Evolutionary conservation across 2,329 filamentous ascomycete species (phyloP), one percentile per base, ranked within the genome.

Genomic region (Pseudogymnoascus sp.): DNA sequence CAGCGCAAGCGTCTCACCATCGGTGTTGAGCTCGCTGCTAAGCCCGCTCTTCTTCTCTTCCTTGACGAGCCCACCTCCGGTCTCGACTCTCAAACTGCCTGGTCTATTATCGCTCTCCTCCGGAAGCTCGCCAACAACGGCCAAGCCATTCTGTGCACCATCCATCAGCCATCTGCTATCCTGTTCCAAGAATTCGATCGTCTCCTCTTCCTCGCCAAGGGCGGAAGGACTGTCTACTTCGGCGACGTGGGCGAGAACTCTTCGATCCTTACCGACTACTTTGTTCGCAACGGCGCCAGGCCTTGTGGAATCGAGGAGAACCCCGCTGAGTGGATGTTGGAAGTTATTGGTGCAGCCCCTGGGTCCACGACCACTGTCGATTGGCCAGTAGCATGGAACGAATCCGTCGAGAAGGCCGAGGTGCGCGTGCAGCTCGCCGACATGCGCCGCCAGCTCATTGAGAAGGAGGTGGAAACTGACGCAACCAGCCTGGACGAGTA

Each of bases 131-230:
- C 91, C 70, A 89, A 93, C 75, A 89, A 87, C 66, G 93, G 93
- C 15, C 91, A 96, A 74, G 93, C 93, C 61, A 91, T 97, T 75
- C 86, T 97, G n/a, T 96, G 92, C 78, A 97, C 93, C 0, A 97
- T 97, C 65, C 93, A 97, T 75, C 93, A 97, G 75, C 93, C 93
- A n/a, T 96, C 91, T 13, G 92, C 93, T 35, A 92, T 96, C 83
- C 82, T 97, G 62, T 96, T 97, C 80, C 90, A 96, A 74, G 88
- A 91, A 64, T 97, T 95, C 73, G 90, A 95, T 71, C 84, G 89
- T 64, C 83, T 95, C 7, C 80, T 93, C 33, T 91, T 95, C 78
- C 78, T 95, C 15, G 86, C 87, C 35, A 87, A 84, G 71, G 90
- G 90, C 63, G 90, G 90, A 63, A 83, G 80, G 72, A 91, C 89